A percentile compares a stretch with the other conserved stretches of the same genome.
Conservation (phyloP, 2,329 filamentous ascomycete species). For the Hysterium pulicare region DNA sequence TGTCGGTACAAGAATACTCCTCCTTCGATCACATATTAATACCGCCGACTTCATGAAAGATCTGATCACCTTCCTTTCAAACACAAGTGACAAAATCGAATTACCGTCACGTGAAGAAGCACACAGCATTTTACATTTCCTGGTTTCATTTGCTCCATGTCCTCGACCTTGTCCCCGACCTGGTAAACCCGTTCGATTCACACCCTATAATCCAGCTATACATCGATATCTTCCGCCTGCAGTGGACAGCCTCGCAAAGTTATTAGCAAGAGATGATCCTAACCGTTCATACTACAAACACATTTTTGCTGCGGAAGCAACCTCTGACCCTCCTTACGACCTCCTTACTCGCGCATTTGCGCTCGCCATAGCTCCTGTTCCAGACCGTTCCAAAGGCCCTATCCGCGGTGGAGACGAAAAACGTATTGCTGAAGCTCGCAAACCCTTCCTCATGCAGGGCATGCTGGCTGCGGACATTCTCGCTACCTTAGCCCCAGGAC, state of each 20-base stretch:
- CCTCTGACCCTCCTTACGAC: conserved; percentile 65
- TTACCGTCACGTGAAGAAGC: conserved; percentile 85
- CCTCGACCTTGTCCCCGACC: conserved; percentile 72
- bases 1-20: conserved; percentile 82
- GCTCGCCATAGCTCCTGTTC: conserved; percentile 79
- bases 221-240: conserved; percentile 89
- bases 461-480: conserved; percentile 87
- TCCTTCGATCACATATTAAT: conserved; percentile 77
- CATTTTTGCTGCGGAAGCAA: conserved; percentile 72
- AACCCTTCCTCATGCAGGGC: conserved; percentile 88
- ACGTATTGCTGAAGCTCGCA: conserved; percentile 74
- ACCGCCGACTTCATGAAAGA: conserved; percentile 98
- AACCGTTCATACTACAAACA: conserved; percentile 81
- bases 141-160: conserved; percentile 83
- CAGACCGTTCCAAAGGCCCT: conserved; percentile 62
- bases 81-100: conserved; percentile 76
- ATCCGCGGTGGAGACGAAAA: conserved; percentile 42
- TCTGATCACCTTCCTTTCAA: conserved; percentile 81
- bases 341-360: conserved; percentile 84
- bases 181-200: conserved; percentile 63
- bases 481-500: conserved; percentile 66
- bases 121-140: conserved; percentile 78
- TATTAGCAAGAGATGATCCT: conserved; percentile 88
- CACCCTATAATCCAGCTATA: conserved; percentile 72
- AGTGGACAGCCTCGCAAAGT: conserved; percentile 84